Evolutionary conservation across 257 asterid species (phyloP), one percentile per base, ranked within the genome.

Genomic region (Phtheirospermum japonicum): DNA sequence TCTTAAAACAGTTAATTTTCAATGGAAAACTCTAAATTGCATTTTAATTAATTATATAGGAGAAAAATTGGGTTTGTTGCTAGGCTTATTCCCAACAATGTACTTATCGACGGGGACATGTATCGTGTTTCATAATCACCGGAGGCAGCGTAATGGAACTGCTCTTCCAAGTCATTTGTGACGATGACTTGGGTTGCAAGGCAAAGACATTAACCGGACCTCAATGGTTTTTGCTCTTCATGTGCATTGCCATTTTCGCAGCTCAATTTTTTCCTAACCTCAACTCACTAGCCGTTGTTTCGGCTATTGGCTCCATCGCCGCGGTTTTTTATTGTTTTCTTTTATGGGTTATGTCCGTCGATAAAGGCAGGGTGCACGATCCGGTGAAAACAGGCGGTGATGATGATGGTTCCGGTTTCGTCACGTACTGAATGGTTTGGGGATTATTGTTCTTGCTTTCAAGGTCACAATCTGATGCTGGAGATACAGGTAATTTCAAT

Each of bases 381-480:
- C 67, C 28, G 0, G 9, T 45, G 0, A 13, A 36, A 2, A 36
- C 74, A 8, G 62, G 53, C 2, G 53, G 1, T 16, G 65, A 59
- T 5, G 46, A 2, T n/a, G 54, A 2, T 26, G 51, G 32, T 4
- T 42, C 69, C 42, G 65, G 50, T 34, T 76, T 30, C 81, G 86
- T 3, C 36, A 66, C 17, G 77, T 77, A 11, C 31, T 85, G 26
- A 80, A 75, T 64, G 87, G 79, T 2, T 28, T 83, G 9, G 87
- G 80, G 52, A 42, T 81, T 45, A 71, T 81, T 14, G 77, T 79
- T 16, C 71, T 79, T 52, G 74, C 83, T 60, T 88, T 88, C 50
- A 72, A 72, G 97, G 97, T 5, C 97, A 90, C 60, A 90, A 90
- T 68, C 71, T 90, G 0, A 79, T 90, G 28, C 76, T 87, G 4